Base-by-base conservation (phyloP, 164 flowering plant genomes). In the Saururus chinensis region DNA sequence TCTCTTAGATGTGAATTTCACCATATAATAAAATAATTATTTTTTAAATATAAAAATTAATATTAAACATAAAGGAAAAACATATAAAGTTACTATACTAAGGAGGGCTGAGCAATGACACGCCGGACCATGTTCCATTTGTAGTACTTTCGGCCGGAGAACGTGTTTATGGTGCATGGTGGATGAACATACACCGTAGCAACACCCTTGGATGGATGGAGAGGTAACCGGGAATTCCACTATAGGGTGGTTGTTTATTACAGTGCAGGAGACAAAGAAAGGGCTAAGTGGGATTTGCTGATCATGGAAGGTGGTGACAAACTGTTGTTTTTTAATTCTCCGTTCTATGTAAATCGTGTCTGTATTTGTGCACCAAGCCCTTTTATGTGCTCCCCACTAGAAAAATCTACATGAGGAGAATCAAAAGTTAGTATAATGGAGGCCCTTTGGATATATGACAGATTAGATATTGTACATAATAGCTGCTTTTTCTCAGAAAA, bases 251-350 rank as follows among this genome's bases (percentile, higher is more conserved):
- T 61, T 48, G 64, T 19, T 51, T 51, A 48, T 16, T 25, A 24
- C 41, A 16, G 40, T 49, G 21, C 0, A 10, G 56, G 41, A 30
- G 22, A 30, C 54, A 25, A 49, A 61, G n/a, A 16, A 60, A 61
- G 51, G 24, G 55, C 19, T 51, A 25, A 61, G 64, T 61, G 54
- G 64, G 64, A 49, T 51, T 61, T 61, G 55, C 64, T 59, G 54
- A 61, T 61, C 9, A 59, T 7, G 49, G 61, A 8, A 21, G 49
- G 61, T 16, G 48, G 20, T 21, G 17, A 7, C 5, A 42, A 14
- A 42, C 1, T 42, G 17, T 53, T 22, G 22, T 53, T 53, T n/a
- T 22, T 30, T 16, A n/a, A n/a, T n/a, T n/a, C n/a, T n/a, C n/a
- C 20, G 19, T 57, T 57, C 4, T 30, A 20, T 57, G 40, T 26